Evolutionary conservation across 441 rosid species (phyloP).

Genomic region (Geranium incanum): DNA sequence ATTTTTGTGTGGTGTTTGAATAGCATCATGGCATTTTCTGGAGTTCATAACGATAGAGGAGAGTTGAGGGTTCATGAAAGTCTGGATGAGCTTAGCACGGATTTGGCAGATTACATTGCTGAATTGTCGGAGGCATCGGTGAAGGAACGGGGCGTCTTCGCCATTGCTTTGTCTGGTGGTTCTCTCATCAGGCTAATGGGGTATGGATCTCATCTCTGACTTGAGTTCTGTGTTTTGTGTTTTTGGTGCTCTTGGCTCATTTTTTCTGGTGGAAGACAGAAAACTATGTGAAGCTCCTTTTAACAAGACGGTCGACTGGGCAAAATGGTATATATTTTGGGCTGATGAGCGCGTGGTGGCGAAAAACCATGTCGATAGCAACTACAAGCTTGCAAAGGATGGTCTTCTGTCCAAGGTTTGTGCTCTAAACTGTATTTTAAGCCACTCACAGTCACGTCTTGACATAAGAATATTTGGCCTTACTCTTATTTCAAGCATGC

Average conservation of each 20-base stretch:
- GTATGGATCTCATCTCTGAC: slow-evolving; percentile 27
- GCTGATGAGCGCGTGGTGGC: slow-evolving; percentile 79
- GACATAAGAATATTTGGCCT: background rate
- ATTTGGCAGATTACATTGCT: slow-evolving; percentile 77
- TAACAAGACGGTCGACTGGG: slow-evolving; percentile 80
- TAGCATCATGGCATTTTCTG: slow-evolving; percentile 47
- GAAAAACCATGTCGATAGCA: slow-evolving; percentile 70
- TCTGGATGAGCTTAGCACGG: slow-evolving; percentile 62
- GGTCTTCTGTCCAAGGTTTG: slow-evolving; percentile 65
- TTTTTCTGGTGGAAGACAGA: slow-evolving; percentile 39
- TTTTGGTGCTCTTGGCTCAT: slow-evolving; percentile 21
- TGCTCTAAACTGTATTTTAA: background rate
- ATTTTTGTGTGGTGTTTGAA: slow-evolving; percentile 6
- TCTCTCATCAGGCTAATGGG: slow-evolving; percentile 69
- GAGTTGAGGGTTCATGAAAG: slow-evolving; percentile 70
- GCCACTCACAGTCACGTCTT: background rate
- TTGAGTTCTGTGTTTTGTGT: slow-evolving; percentile 18
- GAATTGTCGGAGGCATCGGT: slow-evolving; percentile 73
- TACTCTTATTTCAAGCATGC: background rate
- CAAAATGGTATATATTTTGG: slow-evolving; percentile 82
- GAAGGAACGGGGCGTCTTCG: slow-evolving; percentile 72
- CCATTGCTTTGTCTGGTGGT: slow-evolving; percentile 83
- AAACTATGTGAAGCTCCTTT: slow-evolving; percentile 78
- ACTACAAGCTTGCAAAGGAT: slow-evolving; percentile 79
- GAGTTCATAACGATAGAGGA: slow-evolving; percentile 49